Evolutionary conservation across 257 asterid species (phyloP).

Genomic region (Mentha longifolia): DNA sequence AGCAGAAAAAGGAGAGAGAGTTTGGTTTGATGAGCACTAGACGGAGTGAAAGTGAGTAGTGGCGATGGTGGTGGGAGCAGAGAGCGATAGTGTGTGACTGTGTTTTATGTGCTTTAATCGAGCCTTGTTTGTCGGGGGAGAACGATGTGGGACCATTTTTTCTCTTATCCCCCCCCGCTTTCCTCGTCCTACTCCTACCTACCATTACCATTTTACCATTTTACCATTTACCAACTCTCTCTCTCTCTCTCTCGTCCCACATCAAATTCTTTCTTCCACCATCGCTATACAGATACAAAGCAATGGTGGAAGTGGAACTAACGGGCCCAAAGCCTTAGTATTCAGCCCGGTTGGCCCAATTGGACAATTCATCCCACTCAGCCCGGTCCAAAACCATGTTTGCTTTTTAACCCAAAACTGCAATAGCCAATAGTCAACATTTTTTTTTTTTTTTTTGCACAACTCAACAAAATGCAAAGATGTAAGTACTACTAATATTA

Average conservation of each 20-base stretch:
- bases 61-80: neutral
- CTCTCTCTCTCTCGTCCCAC: neutral
- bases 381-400: neutral
- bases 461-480: neutral
- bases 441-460: too few relatives aligned
- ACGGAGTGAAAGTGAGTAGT: neutral
- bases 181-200: slow-evolving; percentile 23
- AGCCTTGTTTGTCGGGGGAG: slow-evolving; percentile 48
- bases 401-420: too few relatives aligned
- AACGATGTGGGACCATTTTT: neutral
- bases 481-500: too few relatives aligned
- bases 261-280: neutral
- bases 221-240: neutral
- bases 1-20: slow-evolving; percentile 6
- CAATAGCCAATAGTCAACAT: too few relatives aligned
- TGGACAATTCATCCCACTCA: neutral
- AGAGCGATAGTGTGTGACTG: neutral
- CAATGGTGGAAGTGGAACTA: too few relatives aligned
- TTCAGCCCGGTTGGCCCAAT: too few relatives aligned
- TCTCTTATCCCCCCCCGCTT: slow-evolving; percentile 36
- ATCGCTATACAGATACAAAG: neutral
- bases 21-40: neutral
- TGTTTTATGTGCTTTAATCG: slow-evolving; percentile 47
- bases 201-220: too few relatives aligned
- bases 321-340: too few relatives aligned